Evolutionary conservation across 805 yeast genomes (phyloP), one percentile per base, ranked within the genome.

Genomic region (Monosporozyma yasuniensis): DNA sequence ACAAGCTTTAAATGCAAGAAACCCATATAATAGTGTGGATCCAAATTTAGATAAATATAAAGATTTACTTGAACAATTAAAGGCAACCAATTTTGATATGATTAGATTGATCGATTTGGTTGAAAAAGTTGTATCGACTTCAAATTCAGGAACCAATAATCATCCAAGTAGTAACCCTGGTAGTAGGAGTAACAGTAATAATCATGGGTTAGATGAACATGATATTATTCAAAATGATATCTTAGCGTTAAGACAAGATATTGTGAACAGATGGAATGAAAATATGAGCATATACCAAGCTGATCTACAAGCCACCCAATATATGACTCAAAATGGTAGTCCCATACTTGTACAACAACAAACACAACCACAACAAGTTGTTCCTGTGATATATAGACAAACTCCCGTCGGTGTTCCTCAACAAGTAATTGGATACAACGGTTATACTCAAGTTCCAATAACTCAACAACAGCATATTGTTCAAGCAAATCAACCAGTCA

Each of bases 21-120:
- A 34, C 21, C 28, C 16, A 14, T 22, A 39, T 22, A 39, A 39
- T 39, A 14, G n/a, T 10, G 6, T 21, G 3, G 35, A 18, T n/a
- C 10, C 34, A 43, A 46, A 12, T 12, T 32, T 16, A 2, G 14
- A 32, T 32, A 32, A 30, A 18, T 4, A 37, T 16, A 46, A 42
- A 37, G 21, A 46, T n/a, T 9, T 46, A 21, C 12, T 28, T 23
- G 44, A 19, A 16, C 52, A 48, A 34, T 35, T 51, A 16, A 49
- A 47, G n/a, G 35, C 30, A 7, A 47, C 47, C 7, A 52, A 52
- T 48, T 14, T 38, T 5, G 55, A 52, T 45, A 52, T 52, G 50
- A 21, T 50, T 21, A 47, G 27, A 34, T 12, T 52, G n/a, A 50
- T 52, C 18, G 53, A 46, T 10, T 44, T 43, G 11, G 38, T 51